Base-by-base conservation (phyloP, 1,284 basidiomycete genomes). In the Naganishia albida region DNA sequence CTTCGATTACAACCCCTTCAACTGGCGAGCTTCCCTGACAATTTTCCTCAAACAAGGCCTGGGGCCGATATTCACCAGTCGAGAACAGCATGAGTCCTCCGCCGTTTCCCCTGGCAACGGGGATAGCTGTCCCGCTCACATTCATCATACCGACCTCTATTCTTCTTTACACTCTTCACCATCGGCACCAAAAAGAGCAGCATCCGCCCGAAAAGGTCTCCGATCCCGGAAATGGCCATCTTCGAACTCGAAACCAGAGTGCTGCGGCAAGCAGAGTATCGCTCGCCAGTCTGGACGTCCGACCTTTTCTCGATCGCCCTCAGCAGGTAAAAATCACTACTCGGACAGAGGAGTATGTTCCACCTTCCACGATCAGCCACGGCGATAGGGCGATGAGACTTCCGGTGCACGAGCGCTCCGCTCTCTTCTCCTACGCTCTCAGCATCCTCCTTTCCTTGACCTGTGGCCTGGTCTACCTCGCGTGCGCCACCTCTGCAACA, bases 381-480 rank as follows among this genome's bases (percentile, higher is more conserved):
- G 20, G 10, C 3, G 13, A 10, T 8, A 4, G 1, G 13, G 1
- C 4, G 4, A 10, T 6, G n/a, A 20, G 23, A 20, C 3, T 10
- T 12, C 20, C 46, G n/a, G 4, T 20, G 10, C 7, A 2, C 7
- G 25, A 40, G 7, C 34, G 20, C 15, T 18, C 34, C 15, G 15
- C 46, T 2, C 1, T 60, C 1, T 18, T 26, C 15, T 39, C 57
- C 4, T 60, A 50, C 43, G 38, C 57, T n/a, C 34, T 50, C 57
- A 38, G 57, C 3, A 42, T 40, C n/a, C 20, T 60, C 16, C 46
- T 60, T 20, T 44, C 50, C n/a, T 43, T 60, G 16, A 20, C 55
- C 23, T 60, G 30, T 18, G 64, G 64, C 3, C n/a, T 48, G 50
- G 20, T 65, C 25, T 65, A 65, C 34, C 51, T 65, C 7, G 15